Evolutionary conservation across 192 early-diverging fungal genomes (phyloP).

Genomic region (Martensiomyces pterosporus): DNA sequence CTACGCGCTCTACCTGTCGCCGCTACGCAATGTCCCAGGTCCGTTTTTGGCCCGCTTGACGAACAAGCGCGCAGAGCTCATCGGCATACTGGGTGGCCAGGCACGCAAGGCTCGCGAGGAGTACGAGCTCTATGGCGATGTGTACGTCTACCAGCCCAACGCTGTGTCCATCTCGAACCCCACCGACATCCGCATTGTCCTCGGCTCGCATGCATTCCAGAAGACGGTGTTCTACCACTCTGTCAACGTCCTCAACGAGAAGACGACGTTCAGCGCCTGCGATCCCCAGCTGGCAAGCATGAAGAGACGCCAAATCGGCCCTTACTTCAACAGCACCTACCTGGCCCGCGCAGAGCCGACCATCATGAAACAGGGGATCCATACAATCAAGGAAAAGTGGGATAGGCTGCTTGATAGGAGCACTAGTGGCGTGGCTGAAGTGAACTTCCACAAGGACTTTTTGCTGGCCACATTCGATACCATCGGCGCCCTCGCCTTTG

Average conservation of each 20-base stretch:
- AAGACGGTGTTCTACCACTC: not conserved
- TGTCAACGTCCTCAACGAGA: not conserved
- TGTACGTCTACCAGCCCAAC: not conserved
- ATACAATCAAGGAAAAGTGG: not conserved
- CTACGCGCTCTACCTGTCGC: not conserved
- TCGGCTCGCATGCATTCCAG: not conserved
- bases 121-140: not conserved
- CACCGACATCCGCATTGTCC: not conserved
- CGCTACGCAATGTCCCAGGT: not conserved
- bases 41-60: not conserved
- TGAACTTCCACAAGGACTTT: not conserved
- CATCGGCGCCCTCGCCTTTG: not conserved
- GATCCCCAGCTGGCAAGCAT: not conserved
- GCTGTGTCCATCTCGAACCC: not conserved
- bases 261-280: not conserved
- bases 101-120: not conserved
- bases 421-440: not conserved
- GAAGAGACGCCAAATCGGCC: not conserved
- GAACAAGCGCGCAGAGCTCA: not conserved
- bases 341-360: not conserved
- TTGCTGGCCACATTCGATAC: not conserved
- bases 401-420: not conserved
- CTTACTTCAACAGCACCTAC: not conserved
- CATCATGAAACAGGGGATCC: not conserved
- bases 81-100: not conserved